Base-by-base conservation (phyloP, 495 filamentous ascomycete species). In the Penicillium tannophilum region DNA sequence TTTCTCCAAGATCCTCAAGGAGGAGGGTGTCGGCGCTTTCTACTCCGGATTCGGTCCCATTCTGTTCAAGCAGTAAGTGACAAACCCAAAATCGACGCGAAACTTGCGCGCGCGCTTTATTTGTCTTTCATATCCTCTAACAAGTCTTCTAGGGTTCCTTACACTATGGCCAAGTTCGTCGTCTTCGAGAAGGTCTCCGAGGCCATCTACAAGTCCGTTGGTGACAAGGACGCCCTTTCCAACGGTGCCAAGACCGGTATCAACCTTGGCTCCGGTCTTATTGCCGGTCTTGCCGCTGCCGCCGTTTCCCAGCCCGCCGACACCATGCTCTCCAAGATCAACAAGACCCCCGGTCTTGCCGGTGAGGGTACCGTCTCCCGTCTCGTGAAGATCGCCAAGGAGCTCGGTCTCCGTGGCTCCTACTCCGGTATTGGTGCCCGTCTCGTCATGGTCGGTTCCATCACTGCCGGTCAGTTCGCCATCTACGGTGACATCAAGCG, bases 111-210 rank as follows among this genome's bases (percentile, higher is more conserved):
- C 35, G 41, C 48, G 8, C 31, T 12, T 12, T 26, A 3, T 17
- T 31, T 28, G 19, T 33, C 10, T 7, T 47, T 9, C 45, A 16
- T 28, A 35, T 55, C 39, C 16, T 24, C 55, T 68, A 45, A 68
- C 63, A 35, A 8, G 26, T 3, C 1, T 17, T 35, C 31, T 65
- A 96, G 91, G 85, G 90, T 98, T 76, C 94, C 94, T 59, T 98
- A 98, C 84, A 98, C 94, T 75, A 97, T 98, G 94, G 83, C 95
- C 83, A 98, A 98, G 84, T 98, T 98, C 85, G 94, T 97, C 77
- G 94, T 97, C 66, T 97, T 88, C 87, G 94, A 98, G 85, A 97
- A 97, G 86, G 90, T 91, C 70, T 78, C 88, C 66, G 95, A 98
- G 83, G 60, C 81, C 48, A 69, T 91, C 82, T 97, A 86, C 86